Conservation (phyloP, 2,329 filamentous ascomycete species). For the Ascosphaera acerosa region DNA sequence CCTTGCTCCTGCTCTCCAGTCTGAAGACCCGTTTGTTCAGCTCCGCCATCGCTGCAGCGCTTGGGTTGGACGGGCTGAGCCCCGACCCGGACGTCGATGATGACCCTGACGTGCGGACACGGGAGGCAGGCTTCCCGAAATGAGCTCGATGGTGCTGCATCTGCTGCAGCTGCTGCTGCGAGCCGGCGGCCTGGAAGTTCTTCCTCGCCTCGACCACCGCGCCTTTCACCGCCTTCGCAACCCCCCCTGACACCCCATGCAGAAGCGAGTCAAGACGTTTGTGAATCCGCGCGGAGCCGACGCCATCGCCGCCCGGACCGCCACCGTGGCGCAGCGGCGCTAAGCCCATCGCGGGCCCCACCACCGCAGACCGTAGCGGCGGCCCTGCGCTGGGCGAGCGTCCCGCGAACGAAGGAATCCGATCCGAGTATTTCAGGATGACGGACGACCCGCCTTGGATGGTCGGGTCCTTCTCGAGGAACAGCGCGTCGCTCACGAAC, state of each 20-base stretch:
- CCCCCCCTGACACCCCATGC: constrained; percentile 24
- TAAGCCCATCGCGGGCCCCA: constrained; percentile 1
- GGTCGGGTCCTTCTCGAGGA: constrained; percentile 20
- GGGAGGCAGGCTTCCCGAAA: not conserved
- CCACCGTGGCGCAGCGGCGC: no score
- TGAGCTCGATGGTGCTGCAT: no score
- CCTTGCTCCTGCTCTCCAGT: constrained; percentile 17
- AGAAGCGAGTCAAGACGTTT: constrained; percentile 22
- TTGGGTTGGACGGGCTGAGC: constrained; percentile 5
- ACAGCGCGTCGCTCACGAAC: constrained; percentile 63
- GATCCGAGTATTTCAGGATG: constrained; percentile 23
- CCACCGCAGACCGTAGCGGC: not conserved
- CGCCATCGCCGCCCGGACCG: no score
- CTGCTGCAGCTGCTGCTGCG: no score
- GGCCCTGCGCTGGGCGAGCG: constrained; percentile 5
- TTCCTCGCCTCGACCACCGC: constrained; percentile 22
- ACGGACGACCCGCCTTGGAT: constrained; percentile 19
- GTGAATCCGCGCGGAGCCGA: constrained; percentile 9
- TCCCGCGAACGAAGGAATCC: constrained; percentile 14
- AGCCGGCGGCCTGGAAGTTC: constrained; percentile 13
- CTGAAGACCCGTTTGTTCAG: constrained; percentile 12
- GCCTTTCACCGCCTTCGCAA: constrained; percentile 23
- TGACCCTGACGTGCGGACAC: not conserved
- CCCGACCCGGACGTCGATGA: constrained; percentile 6
- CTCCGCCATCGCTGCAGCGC: constrained; percentile 5